These are phyloP conservation scores for Fusarium sp. DNA, from an alignment of 2,329 filamentous ascomycete species.

Conservation along the genomic window DNA sequence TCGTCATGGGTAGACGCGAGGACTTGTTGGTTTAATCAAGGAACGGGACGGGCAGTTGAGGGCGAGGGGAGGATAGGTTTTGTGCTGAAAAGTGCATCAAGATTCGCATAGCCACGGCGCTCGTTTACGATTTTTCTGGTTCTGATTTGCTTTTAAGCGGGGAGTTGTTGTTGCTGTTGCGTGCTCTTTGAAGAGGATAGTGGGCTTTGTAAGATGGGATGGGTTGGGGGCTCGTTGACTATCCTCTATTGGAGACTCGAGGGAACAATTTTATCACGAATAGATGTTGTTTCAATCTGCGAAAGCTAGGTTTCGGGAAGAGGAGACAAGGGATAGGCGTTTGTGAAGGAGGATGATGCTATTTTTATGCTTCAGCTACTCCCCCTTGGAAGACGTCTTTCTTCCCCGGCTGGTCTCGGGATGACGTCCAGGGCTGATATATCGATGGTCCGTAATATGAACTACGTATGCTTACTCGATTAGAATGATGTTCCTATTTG, in stretches of 20 bases:
- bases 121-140: constrained; percentile 33
- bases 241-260: neutral
- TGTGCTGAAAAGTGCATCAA: constrained; percentile 20
- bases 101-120: constrained; percentile 40
- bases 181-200: constrained; percentile 12
- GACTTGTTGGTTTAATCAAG: neutral
- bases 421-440: neutral
- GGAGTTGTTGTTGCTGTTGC: constrained; percentile 22
- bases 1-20: constrained; percentile 12
- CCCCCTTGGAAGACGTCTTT: neutral
- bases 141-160: constrained; percentile 29
- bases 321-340: neutral
- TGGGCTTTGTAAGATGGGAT: constrained; percentile 1
- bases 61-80: constrained; percentile 15
- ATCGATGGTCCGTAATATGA: constrained; percentile 9
- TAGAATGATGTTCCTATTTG: neutral
- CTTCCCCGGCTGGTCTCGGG: constrained; percentile 6
- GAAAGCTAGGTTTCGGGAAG: constrained; percentile 2
- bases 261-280: neutral
- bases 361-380: neutral
- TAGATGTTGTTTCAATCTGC: constrained; percentile 3
- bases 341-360: constrained; percentile 5
- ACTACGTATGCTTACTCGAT: neutral
- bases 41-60: neutral
- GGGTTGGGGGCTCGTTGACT: neutral